Base-by-base conservation (phyloP, 2,329 filamentous ascomycete species). In the Microcyclospora tardicrescens region DNA sequence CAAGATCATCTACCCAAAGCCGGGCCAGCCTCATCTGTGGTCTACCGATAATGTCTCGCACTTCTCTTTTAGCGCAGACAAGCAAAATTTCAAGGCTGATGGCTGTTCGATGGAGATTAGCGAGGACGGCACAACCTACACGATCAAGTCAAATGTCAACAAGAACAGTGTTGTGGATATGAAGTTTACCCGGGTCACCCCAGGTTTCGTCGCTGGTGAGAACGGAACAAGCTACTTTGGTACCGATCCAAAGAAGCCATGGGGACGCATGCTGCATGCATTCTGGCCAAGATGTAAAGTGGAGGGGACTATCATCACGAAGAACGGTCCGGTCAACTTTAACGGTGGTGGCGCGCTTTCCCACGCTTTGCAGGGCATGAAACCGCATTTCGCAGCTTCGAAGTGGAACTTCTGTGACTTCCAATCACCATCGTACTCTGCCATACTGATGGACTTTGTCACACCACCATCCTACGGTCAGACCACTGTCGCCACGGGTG, bases 331-430 rank as follows among this genome's bases (percentile, higher is more conserved):
- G 29, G 70, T 94, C 45, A 80, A 94, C 59, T 78, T 94, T 60
- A 80, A 76, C 55, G 89, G 89, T 41, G 75, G 71, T 46, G 86
- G 79, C 27, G 68, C 93, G 54, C 89, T 86, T 64, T 71, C 81
- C 49, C 81, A 91, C 61, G 87, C 85, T 31, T 67, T 96, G 36
- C 91, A 96, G 66, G 91, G 87, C 60, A 96, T 96, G 89, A 98
- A 98, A 73, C 91, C 91, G 31, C 91, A 98, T 62, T 93, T 98
- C 60, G 83, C 86, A 43, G 77, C 89, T 44, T 78, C 83, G 24
- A 77, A 75, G 46, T 98, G 91, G 91, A 94, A 91, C 64, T 98
- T 95, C 67, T 72, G 76, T 62, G 77, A 87, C 64, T 94, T 94
- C 68, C 87, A 96, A 60, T 80, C 84, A 11, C 81, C 85, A 15